Evolutionary conservation across 306 rosid genomes (phyloP).

Genomic region (Rubus idaeus): DNA sequence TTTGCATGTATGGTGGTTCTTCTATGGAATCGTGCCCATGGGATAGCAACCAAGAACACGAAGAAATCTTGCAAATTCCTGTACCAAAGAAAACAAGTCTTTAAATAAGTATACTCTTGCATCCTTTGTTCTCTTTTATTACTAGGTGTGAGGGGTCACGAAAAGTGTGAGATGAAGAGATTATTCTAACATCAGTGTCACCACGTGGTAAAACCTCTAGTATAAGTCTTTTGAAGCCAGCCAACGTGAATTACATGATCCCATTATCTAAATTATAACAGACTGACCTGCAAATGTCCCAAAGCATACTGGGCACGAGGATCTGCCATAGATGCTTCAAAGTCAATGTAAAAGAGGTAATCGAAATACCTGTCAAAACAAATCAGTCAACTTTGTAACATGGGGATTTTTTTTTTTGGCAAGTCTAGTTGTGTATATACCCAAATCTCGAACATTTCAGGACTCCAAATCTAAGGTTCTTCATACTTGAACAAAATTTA

Average conservation of each 20-base stretch:
- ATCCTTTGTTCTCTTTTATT: not conserved
- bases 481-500: no score
- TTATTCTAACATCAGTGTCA: not conserved
- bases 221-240: not conserved
- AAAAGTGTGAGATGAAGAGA: not conserved
- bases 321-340: conserved; percentile 93
- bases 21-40: conserved; percentile 38
- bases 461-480: not conserved
- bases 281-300: conserved; percentile 72
- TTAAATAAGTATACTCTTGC: not conserved
- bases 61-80: conserved; percentile 74
- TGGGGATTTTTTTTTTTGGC: not conserved
- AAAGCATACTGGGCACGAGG: conserved; percentile 77
- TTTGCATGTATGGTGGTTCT: not conserved
- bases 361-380: conserved; percentile 70
- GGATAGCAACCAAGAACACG: conserved; percentile 79
- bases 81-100: conserved; percentile 20
- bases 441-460: not conserved
- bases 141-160: not conserved
- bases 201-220: not conserved
- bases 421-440: not conserved
- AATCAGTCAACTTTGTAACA: not conserved
- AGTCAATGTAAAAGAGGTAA: conserved; percentile 80
- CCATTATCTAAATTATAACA: conserved; percentile 9
- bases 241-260: not conserved